Percentiles rank a stretch among this genome's conserved stretches.
These are phyloP conservation scores for Metarhizium humberi DNA, from an alignment of 2,329 filamentous ascomycete species.

Conservation along the genomic window DNA sequence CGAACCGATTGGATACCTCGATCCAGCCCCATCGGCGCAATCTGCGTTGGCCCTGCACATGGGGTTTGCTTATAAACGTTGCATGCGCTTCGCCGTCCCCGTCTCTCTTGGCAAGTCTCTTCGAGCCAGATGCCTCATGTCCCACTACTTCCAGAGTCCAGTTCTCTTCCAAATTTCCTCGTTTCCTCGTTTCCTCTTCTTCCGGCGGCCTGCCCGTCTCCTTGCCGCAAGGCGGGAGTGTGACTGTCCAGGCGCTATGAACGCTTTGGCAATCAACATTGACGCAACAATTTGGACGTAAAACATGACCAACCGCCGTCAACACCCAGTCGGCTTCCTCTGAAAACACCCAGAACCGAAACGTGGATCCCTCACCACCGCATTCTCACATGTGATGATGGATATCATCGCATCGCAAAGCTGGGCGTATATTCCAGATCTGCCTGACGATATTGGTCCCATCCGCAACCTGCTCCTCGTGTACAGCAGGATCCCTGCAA, in stretches of 20 bases:
- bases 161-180: background rate
- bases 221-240: background rate
- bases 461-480: slow-evolving; percentile 25
- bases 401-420: slow-evolving; percentile 24
- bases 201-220: background rate
- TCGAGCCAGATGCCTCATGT: background rate
- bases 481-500: slow-evolving; percentile 28
- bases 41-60: no score
- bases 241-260: background rate
- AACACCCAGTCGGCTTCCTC: background rate
- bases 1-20: background rate
- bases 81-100: background rate
- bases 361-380: background rate
- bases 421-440: slow-evolving; percentile 27
- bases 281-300: background rate
- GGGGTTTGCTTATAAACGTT: background rate
- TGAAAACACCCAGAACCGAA: background rate
- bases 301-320: background rate
- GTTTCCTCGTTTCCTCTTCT: background rate
- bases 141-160: background rate
- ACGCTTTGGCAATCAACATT: background rate
- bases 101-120: no score
- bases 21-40: background rate
- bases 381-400: slow-evolving; percentile 12
- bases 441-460: slow-evolving; percentile 27